Base-by-base conservation (phyloP, 257 asterid genomes). In the Solanum boliviense region DNA sequence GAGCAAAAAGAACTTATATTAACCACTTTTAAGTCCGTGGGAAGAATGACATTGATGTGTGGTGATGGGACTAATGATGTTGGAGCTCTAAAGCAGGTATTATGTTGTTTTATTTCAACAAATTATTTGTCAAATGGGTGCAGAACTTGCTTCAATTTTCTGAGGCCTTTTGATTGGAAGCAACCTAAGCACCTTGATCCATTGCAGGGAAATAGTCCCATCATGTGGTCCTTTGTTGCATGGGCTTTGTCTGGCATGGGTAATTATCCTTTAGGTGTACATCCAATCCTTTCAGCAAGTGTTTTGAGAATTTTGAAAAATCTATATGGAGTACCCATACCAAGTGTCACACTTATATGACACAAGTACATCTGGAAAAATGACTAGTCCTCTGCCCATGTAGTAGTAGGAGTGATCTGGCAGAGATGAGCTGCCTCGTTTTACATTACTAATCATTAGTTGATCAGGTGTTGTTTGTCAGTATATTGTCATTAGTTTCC, bases 41-140 rank as follows among this genome's bases (percentile, higher is more conserved):
- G 99, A 88, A 96, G 99, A 92, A 93, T 95, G 84, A 91, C 99
- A 41, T 91, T 97, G 89, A 97, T 95, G 99, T 97, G 99, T 76
- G 99, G 99, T 87, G 99, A 97, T 93, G 99, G 99, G 83, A 97
- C 99, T 75, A 97, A 97, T 86, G 99, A 97, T 90, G 99, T 96
- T 88, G 99, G 99, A 84, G 99, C 99, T 52, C 91, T 97, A 91
- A 97, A 97, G 91, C 99, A 97, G 99, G 99, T 97, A 92, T 84
- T 73, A 29, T 8, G 44, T 74, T 13, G 41, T 38, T 58, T 11
- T 27, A 25, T 70, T 71, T 71, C 39, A 68, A 31, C 48, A 73
- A 67, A n/a, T 29, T 82, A 18, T 82, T 36, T 29, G 31, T 36
- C 65, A 38, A 48, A 44, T 79, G 18, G 41, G 75, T 58, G 60